Percentiles rank a stretch among this genome's conserved stretches.
phyloP scores from a whole-genome alignment of 2,329 filamentous ascomycete genomes.

The Proliferodiscus dingleyae region DNA sequence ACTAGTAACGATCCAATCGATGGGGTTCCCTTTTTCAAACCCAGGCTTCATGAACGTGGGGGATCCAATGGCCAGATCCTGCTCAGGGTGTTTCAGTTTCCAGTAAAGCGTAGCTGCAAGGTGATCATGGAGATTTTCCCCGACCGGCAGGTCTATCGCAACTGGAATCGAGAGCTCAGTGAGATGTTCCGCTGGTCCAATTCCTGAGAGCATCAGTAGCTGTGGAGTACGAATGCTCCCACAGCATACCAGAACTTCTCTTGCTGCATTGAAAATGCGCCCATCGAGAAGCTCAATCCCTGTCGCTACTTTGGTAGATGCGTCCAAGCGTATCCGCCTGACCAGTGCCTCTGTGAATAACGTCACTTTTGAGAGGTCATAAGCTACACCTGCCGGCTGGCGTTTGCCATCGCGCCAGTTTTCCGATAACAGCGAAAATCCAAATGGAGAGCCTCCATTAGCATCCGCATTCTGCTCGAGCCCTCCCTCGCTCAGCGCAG shows the following conservation, averaged over 20 bases:
- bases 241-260: conserved; percentile 36
- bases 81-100: background rate
- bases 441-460: background rate
- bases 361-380: background rate
- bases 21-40: background rate
- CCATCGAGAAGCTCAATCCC: background rate
- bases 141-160: conserved; percentile 36
- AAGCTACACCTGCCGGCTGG: background rate
- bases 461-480: background rate
- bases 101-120: background rate
- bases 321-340: background rate
- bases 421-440: background rate
- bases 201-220: conserved; percentile 25
- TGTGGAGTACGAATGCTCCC: conserved; percentile 46
- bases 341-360: background rate
- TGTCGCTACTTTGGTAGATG: background rate
- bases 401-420: background rate
- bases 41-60: background rate
- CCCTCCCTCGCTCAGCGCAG: background rate
- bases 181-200: conserved; percentile 40
- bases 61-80: background rate
- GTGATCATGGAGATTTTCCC: conserved; percentile 42
- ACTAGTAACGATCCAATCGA: background rate
- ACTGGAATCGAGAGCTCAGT: conserved; percentile 36
- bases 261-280: background rate